Percentiles rank a stretch among this genome's conserved stretches.
Evolutionary conservation across 306 rosid genomes (phyloP).

Genomic region (Ceratonia siliqua): DNA sequence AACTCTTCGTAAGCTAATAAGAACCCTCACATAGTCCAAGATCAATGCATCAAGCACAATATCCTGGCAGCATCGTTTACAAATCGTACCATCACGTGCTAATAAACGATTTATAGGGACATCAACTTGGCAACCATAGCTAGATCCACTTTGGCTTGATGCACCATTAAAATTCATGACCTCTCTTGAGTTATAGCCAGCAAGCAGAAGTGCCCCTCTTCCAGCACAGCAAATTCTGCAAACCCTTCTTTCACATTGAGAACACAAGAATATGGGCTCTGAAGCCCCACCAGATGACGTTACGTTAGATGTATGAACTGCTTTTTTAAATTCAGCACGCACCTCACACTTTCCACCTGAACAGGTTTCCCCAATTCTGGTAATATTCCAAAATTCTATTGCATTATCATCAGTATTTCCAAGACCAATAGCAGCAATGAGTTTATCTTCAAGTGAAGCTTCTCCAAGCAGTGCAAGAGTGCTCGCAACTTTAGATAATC

Average conservation of each 20-base stretch:
- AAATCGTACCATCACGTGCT: slow-evolving; percentile 70
- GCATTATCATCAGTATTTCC: slow-evolving; percentile 62
- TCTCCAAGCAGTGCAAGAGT: slow-evolving; percentile 88
- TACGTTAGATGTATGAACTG: slow-evolving; percentile 33
- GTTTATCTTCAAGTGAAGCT: slow-evolving; percentile 84
- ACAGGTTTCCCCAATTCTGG: slow-evolving; percentile 73
- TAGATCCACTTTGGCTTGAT: slow-evolving; percentile 65
- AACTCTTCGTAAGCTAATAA: slow-evolving; percentile 73
- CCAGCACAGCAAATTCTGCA: slow-evolving; percentile 98
- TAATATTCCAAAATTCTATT: slow-evolving; percentile 89
- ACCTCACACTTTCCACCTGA: slow-evolving; percentile 83
- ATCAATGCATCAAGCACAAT: slow-evolving; percentile 71
- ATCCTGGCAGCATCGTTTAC: slow-evolving; percentile 80
- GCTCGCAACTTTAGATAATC: slow-evolving; percentile 75
- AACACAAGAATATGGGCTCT: slow-evolving; percentile 60
- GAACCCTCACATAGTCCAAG: slow-evolving; percentile 86
- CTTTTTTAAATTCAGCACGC: slow-evolving; percentile 60
- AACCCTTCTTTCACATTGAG: slow-evolving; percentile 83
- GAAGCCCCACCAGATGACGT: slow-evolving; percentile 49
- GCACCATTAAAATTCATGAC: slow-evolving; percentile 54
- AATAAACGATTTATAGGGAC: slow-evolving; percentile 61
- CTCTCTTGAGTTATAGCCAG: slow-evolving; percentile 63
- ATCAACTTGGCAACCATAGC: slow-evolving; percentile 61
- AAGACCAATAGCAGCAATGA: slow-evolving; percentile 79
- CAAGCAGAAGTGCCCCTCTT: slow-evolving; percentile 84